phyloP scores from a whole-genome alignment of 139 green algal genomes.

The Micromonas pusilla region DNA sequence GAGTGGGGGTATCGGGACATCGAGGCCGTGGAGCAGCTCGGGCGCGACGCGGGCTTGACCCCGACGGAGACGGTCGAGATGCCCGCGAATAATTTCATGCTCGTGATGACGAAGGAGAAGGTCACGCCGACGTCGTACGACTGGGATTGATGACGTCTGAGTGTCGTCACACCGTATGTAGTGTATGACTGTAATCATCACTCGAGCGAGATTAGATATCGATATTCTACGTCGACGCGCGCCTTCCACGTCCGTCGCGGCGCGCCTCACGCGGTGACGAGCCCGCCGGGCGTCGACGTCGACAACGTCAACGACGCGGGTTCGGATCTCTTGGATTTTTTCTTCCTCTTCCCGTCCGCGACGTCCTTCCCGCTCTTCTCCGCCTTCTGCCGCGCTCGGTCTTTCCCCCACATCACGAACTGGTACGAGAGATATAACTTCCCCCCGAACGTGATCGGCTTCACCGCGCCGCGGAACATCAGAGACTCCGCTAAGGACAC shows the following conservation, averaged over 20 bases:
- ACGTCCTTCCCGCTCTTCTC: background rate
- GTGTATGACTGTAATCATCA: too few species aligned
- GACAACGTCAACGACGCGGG: background rate
- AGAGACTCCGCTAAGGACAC: slow-evolving; percentile 4
- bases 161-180: too few species aligned
- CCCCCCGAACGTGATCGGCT: slow-evolving; percentile 22
- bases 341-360: background rate
- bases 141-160: too few species aligned
- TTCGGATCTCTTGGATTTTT: too few species aligned
- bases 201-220: too few species aligned
- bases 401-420: slow-evolving; percentile 12
- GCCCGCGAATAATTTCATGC: slow-evolving; percentile 17
- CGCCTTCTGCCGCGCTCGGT: background rate
- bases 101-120: too few species aligned
- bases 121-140: too few species aligned
- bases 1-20: background rate
- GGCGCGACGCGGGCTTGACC: background rate
- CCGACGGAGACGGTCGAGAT: background rate
- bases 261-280: too few species aligned
- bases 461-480: slow-evolving; percentile 11
- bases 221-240: too few species aligned
- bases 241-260: too few species aligned
- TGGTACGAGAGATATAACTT: slow-evolving; percentile 19
- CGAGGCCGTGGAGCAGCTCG: background rate
- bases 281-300: background rate